Evolutionary conservation across 1,284 basidiomycete species (phyloP), one percentile per base, ranked within the genome.

Genomic region (Fomitopsis pinicola): DNA sequence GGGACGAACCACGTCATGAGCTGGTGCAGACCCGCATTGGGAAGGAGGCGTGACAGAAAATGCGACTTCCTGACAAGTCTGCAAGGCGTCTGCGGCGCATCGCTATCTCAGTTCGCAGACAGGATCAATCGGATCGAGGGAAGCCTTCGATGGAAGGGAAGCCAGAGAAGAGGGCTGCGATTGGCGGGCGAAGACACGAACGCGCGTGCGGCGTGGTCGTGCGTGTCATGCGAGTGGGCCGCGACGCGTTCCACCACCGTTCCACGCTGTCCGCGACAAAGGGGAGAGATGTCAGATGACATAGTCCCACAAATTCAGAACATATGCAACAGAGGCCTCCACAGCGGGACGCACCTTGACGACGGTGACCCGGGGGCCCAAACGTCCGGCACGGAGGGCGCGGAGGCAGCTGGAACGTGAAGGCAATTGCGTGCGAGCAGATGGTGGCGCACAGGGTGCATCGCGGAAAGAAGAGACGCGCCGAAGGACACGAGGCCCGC

Each of bases 91-190:
- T 54, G 52, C 52, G 52, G 30, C 36, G 52, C 52, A 54, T 54
- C 52, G 52, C 52, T 54, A 54, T 54, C 52, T 54, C 35, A 54
- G 52, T 36, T 54, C 52, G 52, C 52, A 54, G 52, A 54, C 52
- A 54, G 52, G 52, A 54, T 54, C 52, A 54, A 54, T 54, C 52
- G 52, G 52, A 54, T 54, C 52, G 52, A 54, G 52, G 52, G 52
- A 54, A 54, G 52, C 52, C 15, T 54, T 54, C 52, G 52, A 54
- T 54, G 36, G 52, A 54, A 54, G 35, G 52, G 52, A 54, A 54
- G 52, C 5, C 19, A 12, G 52, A 4, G 52, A 54, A 36, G 52
- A 35, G 52, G 52, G 52, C 52, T 36, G 52, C 52, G 52, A 54
- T 54, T 54, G 52, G 52, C 52, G 35, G 52, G 52, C 52, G 52